Conservation (phyloP, 768 basidiomycete genomes). For the Boletus huronensis region DNA sequence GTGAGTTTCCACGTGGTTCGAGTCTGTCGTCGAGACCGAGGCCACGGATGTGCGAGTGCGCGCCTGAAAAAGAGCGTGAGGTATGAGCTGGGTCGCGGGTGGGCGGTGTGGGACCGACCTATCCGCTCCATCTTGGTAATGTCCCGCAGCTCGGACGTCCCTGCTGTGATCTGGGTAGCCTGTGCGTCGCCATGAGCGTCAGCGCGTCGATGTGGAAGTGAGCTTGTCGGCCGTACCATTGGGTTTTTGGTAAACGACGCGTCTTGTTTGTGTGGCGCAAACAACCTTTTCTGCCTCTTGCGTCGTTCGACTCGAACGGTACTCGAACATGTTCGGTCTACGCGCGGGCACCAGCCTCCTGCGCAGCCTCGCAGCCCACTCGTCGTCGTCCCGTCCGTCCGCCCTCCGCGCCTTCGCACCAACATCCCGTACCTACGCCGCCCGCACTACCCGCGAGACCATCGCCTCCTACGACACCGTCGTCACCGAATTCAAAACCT, state of each 20-base stretch:
- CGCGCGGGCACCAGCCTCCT: conserved; percentile 13
- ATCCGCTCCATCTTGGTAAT: conserved; percentile 94
- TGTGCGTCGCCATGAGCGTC: conserved; percentile 18
- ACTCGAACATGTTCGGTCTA: conserved; percentile 6
- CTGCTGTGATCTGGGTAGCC: conserved; percentile 75
- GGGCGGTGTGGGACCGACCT: conserved; percentile 40
- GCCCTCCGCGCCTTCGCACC: conserved; percentile 7
- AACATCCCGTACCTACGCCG: conserved; percentile 34
- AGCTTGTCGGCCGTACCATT: conserved; percentile 26
- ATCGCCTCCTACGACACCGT: conserved; percentile 37
- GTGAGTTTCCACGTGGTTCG: conserved; percentile 82
- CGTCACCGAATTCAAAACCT: conserved; percentile 73
- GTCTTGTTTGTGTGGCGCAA: conserved; percentile 34
- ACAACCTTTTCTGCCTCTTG: too few relatives aligned
- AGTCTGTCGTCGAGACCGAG: conserved; percentile 89
- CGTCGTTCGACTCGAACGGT: neutral
- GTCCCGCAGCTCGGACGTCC: conserved; percentile 76
- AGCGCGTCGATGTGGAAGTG: neutral
- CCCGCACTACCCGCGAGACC: conserved; percentile 28
- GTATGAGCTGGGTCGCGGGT: neutral
- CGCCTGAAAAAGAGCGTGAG: conserved; percentile 44
- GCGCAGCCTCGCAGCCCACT: conserved; percentile 11
- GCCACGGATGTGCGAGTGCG: conserved; percentile 93
- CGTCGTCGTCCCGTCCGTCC: neutral
- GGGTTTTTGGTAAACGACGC: conserved; percentile 19